These are phyloP conservation scores for Pseudogymnoascus sp. DNA, from an alignment of 2,329 filamentous ascomycete species.

Conservation along the genomic window DNA sequence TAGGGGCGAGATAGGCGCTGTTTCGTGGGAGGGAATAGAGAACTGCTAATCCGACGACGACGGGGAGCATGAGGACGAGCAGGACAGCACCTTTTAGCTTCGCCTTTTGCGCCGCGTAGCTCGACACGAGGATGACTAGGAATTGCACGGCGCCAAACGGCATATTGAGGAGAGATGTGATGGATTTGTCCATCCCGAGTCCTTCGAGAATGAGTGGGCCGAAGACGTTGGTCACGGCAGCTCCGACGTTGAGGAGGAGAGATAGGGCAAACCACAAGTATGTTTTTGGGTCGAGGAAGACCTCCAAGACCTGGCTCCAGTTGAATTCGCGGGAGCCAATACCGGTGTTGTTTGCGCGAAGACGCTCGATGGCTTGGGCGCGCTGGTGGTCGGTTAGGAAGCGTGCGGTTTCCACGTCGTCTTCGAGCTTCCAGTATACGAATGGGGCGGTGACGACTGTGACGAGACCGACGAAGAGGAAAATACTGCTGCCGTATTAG, in stretches of 20 bases:
- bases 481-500: conserved; percentile 56
- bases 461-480: conserved; percentile 53
- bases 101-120: conserved; percentile 48
- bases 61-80: conserved; percentile 45
- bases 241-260: conserved; percentile 55
- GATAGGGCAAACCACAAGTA: conserved; percentile 54
- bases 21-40: conserved; percentile 45
- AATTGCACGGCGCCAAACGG: conserved; percentile 57
- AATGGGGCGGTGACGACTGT: conserved; percentile 50
- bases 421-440: conserved; percentile 51
- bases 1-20: conserved; percentile 35
- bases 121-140: conserved; percentile 48
- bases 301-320: conserved; percentile 51
- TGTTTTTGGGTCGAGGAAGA: conserved; percentile 40
- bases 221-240: conserved; percentile 54
- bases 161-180: conserved; percentile 54
- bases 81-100: conserved; percentile 50
- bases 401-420: conserved; percentile 40
- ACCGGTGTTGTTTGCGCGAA: conserved; percentile 67
- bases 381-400: conserved; percentile 58
- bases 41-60: conserved; percentile 50
- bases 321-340: conserved; percentile 64
- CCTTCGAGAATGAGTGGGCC: conserved; percentile 54
- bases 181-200: conserved; percentile 50
- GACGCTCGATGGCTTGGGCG: conserved; percentile 58